phyloP scores from a whole-genome alignment of 495 filamentous ascomycete genomes.

The Physcia stellaris region DNA sequence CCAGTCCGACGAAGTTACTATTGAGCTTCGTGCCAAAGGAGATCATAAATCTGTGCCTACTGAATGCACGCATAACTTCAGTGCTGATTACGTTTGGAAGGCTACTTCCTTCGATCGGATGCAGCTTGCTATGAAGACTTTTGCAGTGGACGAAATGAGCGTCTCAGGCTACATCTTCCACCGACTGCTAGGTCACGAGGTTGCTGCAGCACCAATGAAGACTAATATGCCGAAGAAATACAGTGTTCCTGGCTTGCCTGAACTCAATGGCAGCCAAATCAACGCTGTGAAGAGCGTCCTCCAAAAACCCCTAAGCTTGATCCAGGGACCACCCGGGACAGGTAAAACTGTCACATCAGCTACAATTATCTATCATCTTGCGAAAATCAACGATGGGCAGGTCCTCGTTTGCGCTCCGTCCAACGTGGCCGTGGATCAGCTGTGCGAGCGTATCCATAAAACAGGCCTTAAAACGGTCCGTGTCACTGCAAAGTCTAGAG shows the following conservation, averaged over 20 bases:
- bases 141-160: constrained; percentile 95
- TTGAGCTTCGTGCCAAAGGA: constrained; percentile 81
- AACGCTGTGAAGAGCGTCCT: constrained; percentile 93
- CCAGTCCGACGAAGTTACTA: constrained; percentile 93
- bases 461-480: constrained; percentile 96
- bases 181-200: constrained; percentile 89
- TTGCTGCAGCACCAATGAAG: constrained; percentile 92
- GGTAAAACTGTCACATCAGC: constrained; percentile 99
- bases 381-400: constrained; percentile 88
- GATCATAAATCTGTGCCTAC: constrained; percentile 91
- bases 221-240: constrained; percentile 93
- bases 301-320: constrained; percentile 83
- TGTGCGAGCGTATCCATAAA: constrained; percentile 92
- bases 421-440: constrained; percentile 96
- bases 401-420: constrained; percentile 95
- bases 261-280: constrained; percentile 92
- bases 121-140: constrained; percentile 99
- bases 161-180: constrained; percentile 99
- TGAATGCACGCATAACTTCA: constrained; percentile 96
- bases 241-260: constrained; percentile 87
- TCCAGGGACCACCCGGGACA: constrained; percentile 93
- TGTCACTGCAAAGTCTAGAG: constrained; percentile 92
- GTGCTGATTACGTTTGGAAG: constrained; percentile 98
- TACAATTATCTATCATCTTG: constrained; percentile 94
- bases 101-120: constrained; percentile 98